Evolutionary conservation across 23 red algal species (phyloP), one percentile per base, ranked within the genome.

Genomic region (Gracilaria gracilis): DNA sequence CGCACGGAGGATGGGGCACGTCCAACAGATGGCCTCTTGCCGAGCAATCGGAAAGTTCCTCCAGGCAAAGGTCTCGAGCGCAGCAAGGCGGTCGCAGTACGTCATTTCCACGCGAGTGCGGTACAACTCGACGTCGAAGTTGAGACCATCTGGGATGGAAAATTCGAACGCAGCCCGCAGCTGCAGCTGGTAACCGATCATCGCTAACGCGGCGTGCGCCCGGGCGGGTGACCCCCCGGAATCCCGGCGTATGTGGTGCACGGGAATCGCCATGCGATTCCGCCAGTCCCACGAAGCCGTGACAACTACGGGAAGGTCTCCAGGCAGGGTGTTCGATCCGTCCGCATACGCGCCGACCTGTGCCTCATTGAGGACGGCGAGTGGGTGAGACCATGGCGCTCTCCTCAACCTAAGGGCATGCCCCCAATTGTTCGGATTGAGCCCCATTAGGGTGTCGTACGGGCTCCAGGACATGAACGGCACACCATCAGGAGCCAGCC

Each of bases 341-440:
- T 64, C 58, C 4, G 33, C 80, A 55, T 84, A 84, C 37, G 32
- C 0, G 17, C 58, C 13, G 25, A 35, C 80, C 21, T 4, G n/a
- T 15, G 31, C 24, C 37, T 32, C 36, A 67, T 65, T 13, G n/a
- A 64, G 53, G 39, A 64, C 50, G 50, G 37, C 53, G 16, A 44
- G 58, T 67, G 31, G 53, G 40, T 84, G 53, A 16, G 66, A 64
- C 80, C 54, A 66, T 27, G 58, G 80, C 19, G 31, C 80, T 15
- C 11, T 9, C 61, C 61, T 67, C 61, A 67, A 23, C 61, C 8
- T 9, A 23, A 67, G 61, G 21, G n/a, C 29, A 33, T 67, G 61
- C 11, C 61, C 12, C 61, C 61, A 23, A 67, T 29, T 67, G 61
- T 67, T 67, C 29, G 61, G 61, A 33, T 67, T 67, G 21, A 67